phyloP scores from a whole-genome alignment of 306 rosid genomes.

The Ziziphus jujuba region DNA sequence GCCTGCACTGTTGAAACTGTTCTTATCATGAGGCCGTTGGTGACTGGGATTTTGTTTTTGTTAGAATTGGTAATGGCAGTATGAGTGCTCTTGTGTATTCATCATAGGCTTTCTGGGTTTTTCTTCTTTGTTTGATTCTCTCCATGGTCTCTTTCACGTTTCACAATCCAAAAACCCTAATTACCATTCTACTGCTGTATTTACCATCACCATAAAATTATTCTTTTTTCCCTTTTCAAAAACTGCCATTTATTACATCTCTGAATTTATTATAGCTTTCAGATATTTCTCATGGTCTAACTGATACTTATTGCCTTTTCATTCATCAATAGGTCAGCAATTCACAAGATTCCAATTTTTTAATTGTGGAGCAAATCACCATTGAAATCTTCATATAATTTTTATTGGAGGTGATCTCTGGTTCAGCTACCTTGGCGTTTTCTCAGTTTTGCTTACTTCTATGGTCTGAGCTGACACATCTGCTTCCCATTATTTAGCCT shows the following conservation, averaged over 20 bases:
- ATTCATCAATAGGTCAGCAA: slow-evolving; percentile 63
- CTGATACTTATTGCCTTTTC: slow-evolving; percentile 62
- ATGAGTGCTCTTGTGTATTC: slow-evolving; percentile 39
- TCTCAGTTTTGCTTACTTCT: slow-evolving; percentile 31
- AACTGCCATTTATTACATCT: slow-evolving; percentile 42
- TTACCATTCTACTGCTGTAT: slow-evolving; percentile 50
- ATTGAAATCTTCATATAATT: slow-evolving; percentile 43
- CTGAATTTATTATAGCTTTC: slow-evolving; percentile 52
- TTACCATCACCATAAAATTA: slow-evolving; percentile 30
- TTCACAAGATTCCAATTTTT: slow-evolving; percentile 55
- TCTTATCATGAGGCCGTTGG: slow-evolving; percentile 40
- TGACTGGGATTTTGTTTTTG: slow-evolving; percentile 39
- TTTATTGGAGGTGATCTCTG: slow-evolving; percentile 49
- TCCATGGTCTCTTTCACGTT: slow-evolving; percentile 55
- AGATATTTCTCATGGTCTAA: slow-evolving; percentile 82
- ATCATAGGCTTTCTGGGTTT: slow-evolving; percentile 42
- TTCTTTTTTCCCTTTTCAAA: slow-evolving; percentile 20
- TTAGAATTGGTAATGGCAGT: slow-evolving; percentile 35
- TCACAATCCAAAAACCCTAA: slow-evolving; percentile 49
- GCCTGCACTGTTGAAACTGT: slow-evolving; percentile 54
- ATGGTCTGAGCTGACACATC: slow-evolving; percentile 22
- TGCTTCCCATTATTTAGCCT: slow-evolving; percentile 35
- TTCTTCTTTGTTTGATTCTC: slow-evolving; percentile 45
- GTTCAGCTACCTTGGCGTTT: slow-evolving; percentile 38
- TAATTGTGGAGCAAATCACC: slow-evolving; percentile 59